Evolutionary conservation across 495 filamentous ascomycete species (phyloP), one percentile per base, ranked within the genome.

Genomic region (Bryoglossum gracile): DNA sequence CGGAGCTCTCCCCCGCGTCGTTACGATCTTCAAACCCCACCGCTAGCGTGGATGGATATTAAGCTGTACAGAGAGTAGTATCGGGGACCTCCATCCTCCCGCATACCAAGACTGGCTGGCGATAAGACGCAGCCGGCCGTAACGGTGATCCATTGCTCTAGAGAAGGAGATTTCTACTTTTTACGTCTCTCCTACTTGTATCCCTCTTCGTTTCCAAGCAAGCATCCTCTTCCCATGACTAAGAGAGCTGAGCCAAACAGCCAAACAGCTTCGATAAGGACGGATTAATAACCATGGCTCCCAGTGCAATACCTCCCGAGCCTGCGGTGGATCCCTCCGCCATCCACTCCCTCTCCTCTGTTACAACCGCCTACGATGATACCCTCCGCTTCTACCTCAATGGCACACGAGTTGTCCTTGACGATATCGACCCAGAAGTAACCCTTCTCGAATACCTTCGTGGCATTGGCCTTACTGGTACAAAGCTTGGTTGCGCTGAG

Each of bases 361-460:
- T 88, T 22, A 84, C 83, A 2, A 73, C 73, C 28, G 63, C 73
- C 21, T 89, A 85, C 70, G 75, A 82, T 50, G 76, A 82, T 60
- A 76, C 59, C 17, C 79, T 95, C 40, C 76, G 80, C 1, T 96
- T 98, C 70, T 96, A 89, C 65, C 81, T 98, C 24, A 98, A 98
- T 62, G 91, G 91, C 46, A 92, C 92, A n/a, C 86, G 84, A 49
- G 84, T 96, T 36, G 73, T 79, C 1, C 71, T 97, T 6, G 46
- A 51, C 21, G 41, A 55, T n/a, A 70, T 87, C 49, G 87, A 96
- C 59, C 91, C 91, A 0, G 91, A 95, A 57, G 69, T 92, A n/a
- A 97, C 91, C 0, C 73, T 97, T 11, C 73, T 97, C 2, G 89
- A 96, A 65, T 97, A 96, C 57, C 73, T 97, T 26, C 73, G 91